These are phyloP conservation scores for Neofusicoccum ribis DNA, from an alignment of 2,329 filamentous ascomycete genomes.

Conservation along the genomic window DNA sequence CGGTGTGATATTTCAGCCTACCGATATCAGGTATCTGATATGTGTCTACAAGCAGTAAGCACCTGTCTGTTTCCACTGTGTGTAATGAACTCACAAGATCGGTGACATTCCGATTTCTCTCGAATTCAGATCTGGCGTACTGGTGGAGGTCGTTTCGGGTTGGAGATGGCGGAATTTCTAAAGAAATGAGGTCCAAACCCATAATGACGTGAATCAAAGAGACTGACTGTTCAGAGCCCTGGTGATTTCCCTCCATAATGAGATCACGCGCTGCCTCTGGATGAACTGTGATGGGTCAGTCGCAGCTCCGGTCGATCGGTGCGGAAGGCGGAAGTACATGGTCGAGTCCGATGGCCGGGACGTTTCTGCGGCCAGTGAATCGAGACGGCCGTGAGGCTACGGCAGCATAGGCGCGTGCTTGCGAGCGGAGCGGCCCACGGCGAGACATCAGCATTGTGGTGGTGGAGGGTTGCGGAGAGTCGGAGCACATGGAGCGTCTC, in stretches of 20 bases:
- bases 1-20: constrained; percentile 24
- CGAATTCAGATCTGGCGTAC: constrained; percentile 53
- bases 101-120: constrained; percentile 46
- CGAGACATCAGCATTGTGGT: neutral
- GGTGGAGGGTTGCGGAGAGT: neutral
- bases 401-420: constrained; percentile 1
- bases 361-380: constrained; percentile 30
- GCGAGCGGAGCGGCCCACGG: neutral
- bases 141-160: constrained; percentile 46
- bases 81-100: constrained; percentile 44
- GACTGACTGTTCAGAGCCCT: constrained; percentile 39
- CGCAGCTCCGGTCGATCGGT: neutral
- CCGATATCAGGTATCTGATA: constrained; percentile 51
- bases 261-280: constrained; percentile 48
- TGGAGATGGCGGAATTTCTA: constrained; percentile 37
- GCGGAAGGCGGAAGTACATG: constrained; percentile 27
- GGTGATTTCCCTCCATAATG: constrained; percentile 50
- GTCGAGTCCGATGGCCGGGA: constrained; percentile 36
- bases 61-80: neutral
- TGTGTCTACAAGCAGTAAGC: constrained; percentile 37
- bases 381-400: neutral
- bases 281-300: constrained; percentile 43
- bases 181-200: neutral
- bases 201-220: neutral
- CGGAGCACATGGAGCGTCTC: neutral